Evolutionary conservation across 306 rosid genomes (phyloP), one percentile per base, ranked within the genome.

Genomic region (Notholithocarpus densiflorus): DNA sequence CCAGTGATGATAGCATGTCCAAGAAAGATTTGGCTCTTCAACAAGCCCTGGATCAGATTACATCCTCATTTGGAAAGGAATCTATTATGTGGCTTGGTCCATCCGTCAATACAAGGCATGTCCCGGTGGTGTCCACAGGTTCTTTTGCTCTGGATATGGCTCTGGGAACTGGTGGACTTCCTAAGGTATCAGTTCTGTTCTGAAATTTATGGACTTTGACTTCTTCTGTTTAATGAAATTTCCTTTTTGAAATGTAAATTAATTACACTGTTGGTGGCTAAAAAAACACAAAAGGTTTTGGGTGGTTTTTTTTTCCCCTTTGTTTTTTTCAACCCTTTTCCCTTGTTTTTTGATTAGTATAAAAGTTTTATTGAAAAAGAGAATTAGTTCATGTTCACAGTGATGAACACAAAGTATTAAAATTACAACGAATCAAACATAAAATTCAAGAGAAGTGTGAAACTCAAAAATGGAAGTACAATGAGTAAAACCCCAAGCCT

Each of bases 61-160:
- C 91, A 13, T 82, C 97, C 24, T 75, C 97, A 34, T 90, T 91
- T 84, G 98, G 98, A 76, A 95, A 92, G 79, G 98, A 93, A 68
- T 86, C 98, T 68, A 95, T 92, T 75, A 92, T 91, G 98, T 92
- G 98, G 98, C 95, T 94, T 81, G 98, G 98, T 69, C 90, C 90
- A 68, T 72, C 95, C 10, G 79, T 9, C 53, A 43, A 82, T 56
- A 79, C 83, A 23, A 90, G 71, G 77, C 53, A 83, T 48, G 91
- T 89, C 75, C 95, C 97, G 12, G 98, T 92, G 72, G 84, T 92
- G 17, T 90, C 98, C 74, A 86, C 94, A 2, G 97, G 98, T 80
- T 95, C 97, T 43, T 89, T 92, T 83, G 84, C 90, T 72, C 93
- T 95, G 80, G 98, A 95, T 85, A 1, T 83, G 20, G 97, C 98